Evolutionary conservation across 2,329 filamentous ascomycete genomes (phyloP).

Genomic region (Cladosporium velox): DNA sequence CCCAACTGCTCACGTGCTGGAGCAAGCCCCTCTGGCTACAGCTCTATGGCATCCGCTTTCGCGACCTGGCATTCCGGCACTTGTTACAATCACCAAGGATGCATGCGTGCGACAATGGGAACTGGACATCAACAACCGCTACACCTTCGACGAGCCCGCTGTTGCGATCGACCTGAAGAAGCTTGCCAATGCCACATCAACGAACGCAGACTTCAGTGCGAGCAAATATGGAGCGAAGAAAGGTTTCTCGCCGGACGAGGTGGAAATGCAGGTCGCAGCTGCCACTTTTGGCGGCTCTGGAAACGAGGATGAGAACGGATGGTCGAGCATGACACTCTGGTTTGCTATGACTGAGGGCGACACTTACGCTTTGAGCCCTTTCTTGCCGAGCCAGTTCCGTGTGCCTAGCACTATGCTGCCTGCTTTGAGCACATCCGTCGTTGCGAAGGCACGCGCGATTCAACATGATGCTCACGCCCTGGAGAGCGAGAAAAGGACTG

Average conservation of each 20-base stretch:
- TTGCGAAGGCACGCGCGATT: constrained; percentile 63
- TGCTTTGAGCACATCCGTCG: constrained; percentile 78
- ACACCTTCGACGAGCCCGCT: constrained; percentile 81
- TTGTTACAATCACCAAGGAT: constrained; percentile 87
- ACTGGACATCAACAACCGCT: constrained; percentile 76
- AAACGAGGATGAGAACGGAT: constrained; percentile 62
- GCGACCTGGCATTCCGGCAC: constrained; percentile 68
- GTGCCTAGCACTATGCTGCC: constrained; percentile 71
- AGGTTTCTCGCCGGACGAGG: constrained; percentile 82
- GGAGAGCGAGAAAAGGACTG: constrained; percentile 48
- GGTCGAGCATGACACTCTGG: constrained; percentile 96
- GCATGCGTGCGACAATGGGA: constrained; percentile 91
- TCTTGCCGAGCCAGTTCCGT: constrained; percentile 85
- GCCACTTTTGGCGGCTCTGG: constrained; percentile 80
- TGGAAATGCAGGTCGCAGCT: constrained; percentile 92
- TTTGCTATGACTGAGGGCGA: constrained; percentile 93
- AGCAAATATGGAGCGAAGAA: constrained; percentile 73
- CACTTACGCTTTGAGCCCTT: constrained; percentile 87
- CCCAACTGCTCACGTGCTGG: constrained; percentile 86
- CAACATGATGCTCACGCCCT: constrained; percentile 44
- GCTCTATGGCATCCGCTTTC: constrained; percentile 92
- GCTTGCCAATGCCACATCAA: constrained; percentile 77
- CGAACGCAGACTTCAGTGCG: constrained; percentile 80
- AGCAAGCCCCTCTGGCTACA: constrained; percentile 76
- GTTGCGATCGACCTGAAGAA: constrained; percentile 87